Evolutionary conservation across 2,329 filamentous ascomycete genomes (phyloP), one percentile per base, ranked within the genome.

Genomic region (Aspergillus sp.): DNA sequence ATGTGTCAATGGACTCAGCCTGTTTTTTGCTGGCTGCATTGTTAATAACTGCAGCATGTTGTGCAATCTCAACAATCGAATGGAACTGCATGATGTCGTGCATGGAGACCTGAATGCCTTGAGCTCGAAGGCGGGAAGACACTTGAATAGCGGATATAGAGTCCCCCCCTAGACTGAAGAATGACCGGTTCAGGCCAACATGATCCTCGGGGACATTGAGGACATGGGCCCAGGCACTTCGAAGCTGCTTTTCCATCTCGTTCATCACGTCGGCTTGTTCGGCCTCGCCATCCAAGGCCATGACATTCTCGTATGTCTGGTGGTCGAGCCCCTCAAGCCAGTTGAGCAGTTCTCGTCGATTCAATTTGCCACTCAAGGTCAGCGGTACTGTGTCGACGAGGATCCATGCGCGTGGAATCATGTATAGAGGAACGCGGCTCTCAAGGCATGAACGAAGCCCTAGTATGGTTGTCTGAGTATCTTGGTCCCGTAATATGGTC

Each of bases 11-110:
- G n/a, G 45, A 41, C 39, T 53, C 50, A n/a, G n/a, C n/a, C n/a
- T n/a, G n/a, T n/a, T n/a, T n/a, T n/a, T 44, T 6, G n/a, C 13
- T 19, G 19, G 9, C 11, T 12, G 7, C 26, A n/a, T 5, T 29
- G 6, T 5, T n/a, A 12, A 10, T n/a, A 5, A 6, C 6, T 9
- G 5, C n/a, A 27, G 31, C 12, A 7, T 34, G 4, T 7, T 6
- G 2, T 7, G 45, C 47, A 11, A 53, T 37, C 30, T 53, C 43
- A 5, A 28, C 33, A 29, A 53, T 49, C 9, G 46, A 45, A 19
- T 36, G 44, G n/a, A 35, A 34, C 30, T 51, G 45, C 10, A 54
- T 45, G 29, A 57, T 52, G 35, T 57, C 46, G 29, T 50, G 39
- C 5, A 53, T 50, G 30, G 40, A 49, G 6, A 54, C 43, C 30